phyloP scores from a whole-genome alignment of 257 asterid species.

The Nyctanthes arbortristis region DNA sequence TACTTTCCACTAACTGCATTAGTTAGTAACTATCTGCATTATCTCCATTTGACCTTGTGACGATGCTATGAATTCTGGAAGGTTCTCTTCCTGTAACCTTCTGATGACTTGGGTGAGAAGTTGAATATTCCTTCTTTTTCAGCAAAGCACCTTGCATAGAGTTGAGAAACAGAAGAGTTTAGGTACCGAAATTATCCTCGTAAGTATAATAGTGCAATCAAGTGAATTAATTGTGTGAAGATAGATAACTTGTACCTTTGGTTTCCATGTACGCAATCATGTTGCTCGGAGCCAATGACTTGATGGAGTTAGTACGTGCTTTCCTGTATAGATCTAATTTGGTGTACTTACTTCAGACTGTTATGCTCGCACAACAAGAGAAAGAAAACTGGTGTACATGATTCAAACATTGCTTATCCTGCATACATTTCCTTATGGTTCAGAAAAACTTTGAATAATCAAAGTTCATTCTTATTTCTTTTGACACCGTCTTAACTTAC shows the following conservation, averaged over 20 bases:
- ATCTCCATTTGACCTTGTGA: conserved; percentile 4
- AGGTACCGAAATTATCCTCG: background rate
- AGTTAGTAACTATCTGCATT: conserved; percentile 50
- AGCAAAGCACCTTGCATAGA: background rate
- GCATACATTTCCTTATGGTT: background rate
- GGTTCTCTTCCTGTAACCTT: conserved; percentile 13
- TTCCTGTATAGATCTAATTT: background rate
- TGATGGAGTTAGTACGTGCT: background rate
- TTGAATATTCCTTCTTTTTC: background rate
- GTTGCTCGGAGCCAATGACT: background rate
- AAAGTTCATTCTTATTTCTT: background rate
- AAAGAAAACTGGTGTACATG: background rate
- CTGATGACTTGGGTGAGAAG: conserved; percentile 8
- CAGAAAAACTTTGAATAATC: background rate
- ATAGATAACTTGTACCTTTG: background rate
- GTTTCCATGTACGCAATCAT: background rate
- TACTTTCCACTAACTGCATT: conserved; percentile 89
- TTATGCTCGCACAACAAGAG: background rate
- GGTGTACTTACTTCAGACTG: background rate
- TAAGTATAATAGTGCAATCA: conserved; percentile 7
- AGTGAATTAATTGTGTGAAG: background rate
- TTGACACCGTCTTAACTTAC: background rate
- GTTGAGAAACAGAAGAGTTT: background rate
- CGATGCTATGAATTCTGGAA: background rate
- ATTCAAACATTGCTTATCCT: background rate